These are phyloP conservation scores for Monosporascus cannonballus DNA, from an alignment of 2,329 filamentous ascomycete genomes.

Conservation along the genomic window DNA sequence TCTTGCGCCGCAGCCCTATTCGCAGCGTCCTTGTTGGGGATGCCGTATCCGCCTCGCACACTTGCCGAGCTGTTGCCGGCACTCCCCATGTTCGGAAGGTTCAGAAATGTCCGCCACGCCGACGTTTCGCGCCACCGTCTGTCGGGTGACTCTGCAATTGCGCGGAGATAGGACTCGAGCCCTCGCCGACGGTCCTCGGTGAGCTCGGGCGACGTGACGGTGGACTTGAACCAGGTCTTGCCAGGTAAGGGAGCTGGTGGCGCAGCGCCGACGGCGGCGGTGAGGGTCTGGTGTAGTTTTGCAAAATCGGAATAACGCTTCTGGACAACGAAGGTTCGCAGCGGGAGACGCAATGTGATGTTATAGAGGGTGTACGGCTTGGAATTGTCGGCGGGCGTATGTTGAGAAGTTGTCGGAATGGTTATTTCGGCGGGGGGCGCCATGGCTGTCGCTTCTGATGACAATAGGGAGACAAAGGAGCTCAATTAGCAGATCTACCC, in stretches of 20 bases:
- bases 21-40: constrained; percentile 25
- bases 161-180: constrained; percentile 65
- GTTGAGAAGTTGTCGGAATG: constrained; percentile 59
- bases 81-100: constrained; percentile 51
- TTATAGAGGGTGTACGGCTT: constrained; percentile 75
- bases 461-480: background rate
- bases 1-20: constrained; percentile 44
- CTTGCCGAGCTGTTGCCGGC: constrained; percentile 42
- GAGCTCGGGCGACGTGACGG: constrained; percentile 61
- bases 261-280: constrained; percentile 50
- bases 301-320: constrained; percentile 82
- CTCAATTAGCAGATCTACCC: background rate
- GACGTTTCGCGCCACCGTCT: constrained; percentile 68
- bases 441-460: constrained; percentile 34
- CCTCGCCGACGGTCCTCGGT: constrained; percentile 63
- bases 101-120: constrained; percentile 68
- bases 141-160: constrained; percentile 68
- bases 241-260: constrained; percentile 63
- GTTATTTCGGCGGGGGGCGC: constrained; percentile 61
- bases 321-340: constrained; percentile 68
- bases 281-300: constrained; percentile 57
- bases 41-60: constrained; percentile 34
- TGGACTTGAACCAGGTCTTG: constrained; percentile 74
- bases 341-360: constrained; percentile 68
- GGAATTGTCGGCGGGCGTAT: constrained; percentile 39